A percentile compares a stretch with the other conserved stretches of the same genome.
phyloP scores from a whole-genome alignment of 1,139 yeast species.

The Debaryomycetaceae sp. region DNA sequence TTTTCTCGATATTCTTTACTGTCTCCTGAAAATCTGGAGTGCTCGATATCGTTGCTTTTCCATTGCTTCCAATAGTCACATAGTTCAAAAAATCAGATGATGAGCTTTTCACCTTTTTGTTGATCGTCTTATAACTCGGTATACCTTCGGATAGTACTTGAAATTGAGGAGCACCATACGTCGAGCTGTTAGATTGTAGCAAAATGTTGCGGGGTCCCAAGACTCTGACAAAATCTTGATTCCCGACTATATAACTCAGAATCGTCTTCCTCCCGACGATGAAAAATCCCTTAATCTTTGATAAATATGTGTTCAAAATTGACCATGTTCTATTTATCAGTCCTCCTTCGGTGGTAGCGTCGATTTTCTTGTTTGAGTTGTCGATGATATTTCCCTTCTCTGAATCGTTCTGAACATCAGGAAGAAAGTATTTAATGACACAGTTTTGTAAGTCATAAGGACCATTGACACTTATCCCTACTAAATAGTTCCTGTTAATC shows the following conservation, averaged over 20 bases:
- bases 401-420: neutral
- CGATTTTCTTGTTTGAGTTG: neutral
- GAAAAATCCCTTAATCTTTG: neutral
- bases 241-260: conserved; percentile 14
- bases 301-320: neutral
- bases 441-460: conserved; percentile 42
- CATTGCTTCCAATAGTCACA: conserved; percentile 35
- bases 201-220: conserved; percentile 56
- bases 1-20: conserved; percentile 25
- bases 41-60: conserved; percentile 39
- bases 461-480: conserved; percentile 54
- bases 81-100: conserved; percentile 43
- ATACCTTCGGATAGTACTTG: neutral
- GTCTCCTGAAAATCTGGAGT: conserved; percentile 42
- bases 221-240: conserved; percentile 42
- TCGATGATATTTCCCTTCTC: neutral
- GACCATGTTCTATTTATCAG: no score
- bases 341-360: neutral
- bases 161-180: neutral
- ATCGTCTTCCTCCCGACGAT: neutral
- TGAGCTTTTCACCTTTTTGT: neutral
- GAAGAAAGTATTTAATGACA: conserved; percentile 23
- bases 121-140: neutral
- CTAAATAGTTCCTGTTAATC: conserved; percentile 42
- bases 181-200: conserved; percentile 36